Base-by-base conservation (phyloP, 2,329 filamentous ascomycete species). In the Diatrype stigma region DNA sequence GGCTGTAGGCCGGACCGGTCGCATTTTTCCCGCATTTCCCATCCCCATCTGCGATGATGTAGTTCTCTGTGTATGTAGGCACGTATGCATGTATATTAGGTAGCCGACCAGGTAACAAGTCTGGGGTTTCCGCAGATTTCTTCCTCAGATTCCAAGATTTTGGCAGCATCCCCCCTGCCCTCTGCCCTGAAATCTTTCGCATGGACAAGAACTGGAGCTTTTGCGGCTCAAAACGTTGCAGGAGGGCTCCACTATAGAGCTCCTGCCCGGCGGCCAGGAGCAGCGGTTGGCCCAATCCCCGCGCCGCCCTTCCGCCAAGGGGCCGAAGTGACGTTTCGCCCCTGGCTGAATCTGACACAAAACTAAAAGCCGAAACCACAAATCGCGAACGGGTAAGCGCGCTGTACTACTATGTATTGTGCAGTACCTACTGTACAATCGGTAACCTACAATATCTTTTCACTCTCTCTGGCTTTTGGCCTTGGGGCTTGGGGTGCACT, bases 171-270 rank as follows among this genome's bases (percentile, higher is more conserved):
- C n/a, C n/a, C 30, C 14, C 14, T 34, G 7, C 7, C 30, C 14
- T 14, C 30, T 34, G 7, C 30, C 34, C 34, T 37, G 14, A 28
- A 23, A 44, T 23, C n/a, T 30, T 30, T 23, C 40, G 40, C 40
- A 46, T 42, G 45, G 49, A 47, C 42, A n/a, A n/a, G 23, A 40
- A 46, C 23, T 44, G 6, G 22, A 46, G 16, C 21, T 60, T 69
- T 61, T 69, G 66, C 66, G 66, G 67, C 66, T 68, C 64, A 58
- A 61, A 54, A 60, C 54, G 67, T 69, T 66, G 63, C 67, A 67
- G 57, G 58, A 14, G 62, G 55, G 49, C 57, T 55, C 56, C 61
- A 50, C 55, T 53, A 50, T 42, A 49, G 35, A 55, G 28, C 58
- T 54, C 56, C 54, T 48, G 30, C 53, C 48, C 19, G n/a, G n/a